Conservation (phyloP, 768 basidiomycete species). For the Candolleomyces efflorescens region DNA sequence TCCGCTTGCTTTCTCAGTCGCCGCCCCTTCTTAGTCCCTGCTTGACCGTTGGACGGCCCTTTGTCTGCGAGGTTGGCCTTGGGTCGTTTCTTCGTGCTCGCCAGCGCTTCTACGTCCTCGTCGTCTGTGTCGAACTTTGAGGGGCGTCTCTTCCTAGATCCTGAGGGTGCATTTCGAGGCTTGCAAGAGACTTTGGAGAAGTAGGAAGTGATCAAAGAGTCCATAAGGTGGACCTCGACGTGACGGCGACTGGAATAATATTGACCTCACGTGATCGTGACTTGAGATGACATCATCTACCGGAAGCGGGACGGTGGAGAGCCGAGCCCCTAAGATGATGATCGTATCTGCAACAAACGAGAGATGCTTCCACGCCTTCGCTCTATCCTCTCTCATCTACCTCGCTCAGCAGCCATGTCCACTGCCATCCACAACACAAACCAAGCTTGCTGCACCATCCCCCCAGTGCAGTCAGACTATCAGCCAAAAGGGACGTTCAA, state of each 20-base stretch:
- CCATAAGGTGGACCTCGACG: too few species aligned
- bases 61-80: background rate
- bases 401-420: constrained; percentile 26
- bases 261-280: background rate
- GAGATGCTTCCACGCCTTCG: constrained; percentile 32
- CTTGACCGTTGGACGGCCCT: background rate
- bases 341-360: constrained; percentile 1
- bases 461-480: constrained; percentile 51
- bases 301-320: background rate
- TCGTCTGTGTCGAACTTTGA: background rate
- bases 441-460: constrained; percentile 50
- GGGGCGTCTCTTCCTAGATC: background rate
- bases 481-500: constrained; percentile 46
- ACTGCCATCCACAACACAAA: constrained; percentile 36
- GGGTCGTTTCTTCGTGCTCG: background rate
- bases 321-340: background rate
- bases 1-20: background rate
- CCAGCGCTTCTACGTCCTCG: background rate
- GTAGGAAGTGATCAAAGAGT: constrained; percentile 3
- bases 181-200: background rate
- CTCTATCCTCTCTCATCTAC: constrained; percentile 34
- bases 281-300: background rate
- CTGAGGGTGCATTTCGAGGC: background rate
- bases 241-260: too few species aligned
- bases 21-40: background rate